Percentiles rank a stretch among this genome's conserved stretches.
These are phyloP conservation scores for Pigoraptor vietnamica DNA, from an alignment of 78 protist species.

Conservation along the genomic window DNA sequence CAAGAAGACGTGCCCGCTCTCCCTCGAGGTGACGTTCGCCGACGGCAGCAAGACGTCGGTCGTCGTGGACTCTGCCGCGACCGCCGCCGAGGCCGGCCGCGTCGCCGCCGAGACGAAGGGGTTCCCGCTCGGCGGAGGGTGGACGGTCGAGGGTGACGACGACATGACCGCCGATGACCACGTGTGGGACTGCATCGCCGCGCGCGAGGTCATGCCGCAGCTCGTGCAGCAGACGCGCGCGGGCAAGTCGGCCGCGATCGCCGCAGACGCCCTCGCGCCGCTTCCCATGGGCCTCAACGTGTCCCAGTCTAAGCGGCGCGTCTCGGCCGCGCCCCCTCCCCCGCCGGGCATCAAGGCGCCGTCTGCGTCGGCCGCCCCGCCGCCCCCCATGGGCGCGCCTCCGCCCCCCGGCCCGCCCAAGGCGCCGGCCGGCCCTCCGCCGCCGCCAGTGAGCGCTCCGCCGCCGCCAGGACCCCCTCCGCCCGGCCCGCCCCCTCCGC, in stretches of 20 bases:
- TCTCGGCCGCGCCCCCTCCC: background rate
- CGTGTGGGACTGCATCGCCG: background rate
- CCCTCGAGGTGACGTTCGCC: background rate
- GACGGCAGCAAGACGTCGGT: background rate
- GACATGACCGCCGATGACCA: background rate
- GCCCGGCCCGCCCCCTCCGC: background rate
- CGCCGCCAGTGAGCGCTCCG: background rate
- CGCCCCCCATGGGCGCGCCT: background rate
- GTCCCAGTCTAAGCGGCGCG: too few relatives aligned
- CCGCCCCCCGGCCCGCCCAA: background rate
- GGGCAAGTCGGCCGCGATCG: background rate
- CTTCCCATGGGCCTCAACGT: background rate
- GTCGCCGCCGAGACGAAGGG: background rate
- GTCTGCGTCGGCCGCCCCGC: background rate
- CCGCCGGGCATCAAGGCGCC: background rate
- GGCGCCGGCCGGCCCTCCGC: background rate
- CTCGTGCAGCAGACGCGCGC: background rate
- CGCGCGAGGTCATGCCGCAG: background rate
- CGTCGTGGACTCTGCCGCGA: background rate
- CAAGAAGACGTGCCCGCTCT: too few relatives aligned
- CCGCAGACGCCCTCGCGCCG: background rate
- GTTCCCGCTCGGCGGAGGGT: background rate
- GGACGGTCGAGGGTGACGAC: background rate
- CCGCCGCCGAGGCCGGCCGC: background rate
- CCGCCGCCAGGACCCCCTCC: background rate